A percentile compares a stretch with the other conserved stretches of the same genome.
Conservation (phyloP, 306 rosid genomes). For the Albizia julibrissin region DNA sequence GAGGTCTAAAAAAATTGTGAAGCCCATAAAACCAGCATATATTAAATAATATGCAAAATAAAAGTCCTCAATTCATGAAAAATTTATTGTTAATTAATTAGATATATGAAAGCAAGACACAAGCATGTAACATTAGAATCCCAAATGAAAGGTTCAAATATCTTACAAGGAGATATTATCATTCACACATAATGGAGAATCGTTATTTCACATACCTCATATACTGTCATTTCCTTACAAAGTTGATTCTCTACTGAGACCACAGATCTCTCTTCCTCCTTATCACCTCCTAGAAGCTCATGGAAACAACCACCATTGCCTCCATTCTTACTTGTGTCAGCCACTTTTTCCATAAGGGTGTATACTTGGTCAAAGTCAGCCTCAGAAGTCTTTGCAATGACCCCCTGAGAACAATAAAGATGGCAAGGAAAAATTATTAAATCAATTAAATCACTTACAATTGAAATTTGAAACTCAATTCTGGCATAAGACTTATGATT, state of each 20-base stretch:
- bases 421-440: constrained; percentile 7
- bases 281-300: constrained; percentile 81
- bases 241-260: constrained; percentile 87
- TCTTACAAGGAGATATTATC: constrained; percentile 3
- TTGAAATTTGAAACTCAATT: background rate
- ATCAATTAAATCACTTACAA: background rate
- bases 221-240: constrained; percentile 86
- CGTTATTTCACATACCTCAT: constrained; percentile 60
- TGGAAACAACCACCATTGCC: constrained; percentile 53
- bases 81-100: background rate
- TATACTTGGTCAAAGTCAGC: constrained; percentile 58
- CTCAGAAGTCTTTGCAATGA: constrained; percentile 64
- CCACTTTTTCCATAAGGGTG: constrained; percentile 59
- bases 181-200: background rate
- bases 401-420: constrained; percentile 53
- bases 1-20: background rate
- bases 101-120: constrained; percentile 14
- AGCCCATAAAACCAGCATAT: constrained; percentile 13
- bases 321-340: constrained; percentile 64
- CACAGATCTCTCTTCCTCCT: constrained; percentile 81
- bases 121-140: background rate
- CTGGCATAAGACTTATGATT: background rate
- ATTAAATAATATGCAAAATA: background rate
- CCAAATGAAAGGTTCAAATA: background rate
- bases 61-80: constrained; percentile 5